phyloP scores from a whole-genome alignment of 352 stramenopile genomes.

The Phytophthora pinifolia region DNA sequence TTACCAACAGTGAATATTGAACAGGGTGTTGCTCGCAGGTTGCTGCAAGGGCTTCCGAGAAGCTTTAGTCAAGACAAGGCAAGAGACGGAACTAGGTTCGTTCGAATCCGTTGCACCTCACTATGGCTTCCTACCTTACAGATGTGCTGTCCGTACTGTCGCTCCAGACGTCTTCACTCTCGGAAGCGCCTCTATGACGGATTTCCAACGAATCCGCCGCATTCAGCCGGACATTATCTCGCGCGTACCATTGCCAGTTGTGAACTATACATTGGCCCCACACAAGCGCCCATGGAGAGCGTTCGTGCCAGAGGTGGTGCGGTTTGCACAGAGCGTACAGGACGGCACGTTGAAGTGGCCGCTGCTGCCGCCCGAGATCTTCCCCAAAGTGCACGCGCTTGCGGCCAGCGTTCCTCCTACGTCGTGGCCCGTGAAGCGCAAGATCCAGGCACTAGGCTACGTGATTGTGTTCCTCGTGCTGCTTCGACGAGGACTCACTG shows the following conservation, averaged over 20 bases:
- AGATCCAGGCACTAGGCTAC: conserved; percentile 52
- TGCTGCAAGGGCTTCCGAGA: conserved; percentile 56
- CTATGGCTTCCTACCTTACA: background rate
- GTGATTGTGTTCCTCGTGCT: conserved; percentile 53
- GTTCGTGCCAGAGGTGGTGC: conserved; percentile 53
- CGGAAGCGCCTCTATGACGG: conserved; percentile 71
- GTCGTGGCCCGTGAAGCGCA: conserved; percentile 43
- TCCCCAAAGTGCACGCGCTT: conserved; percentile 47
- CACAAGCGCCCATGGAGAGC: conserved; percentile 47
- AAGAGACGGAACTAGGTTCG: conserved; percentile 52
- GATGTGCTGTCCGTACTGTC: conserved; percentile 4
- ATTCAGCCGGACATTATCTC: conserved; percentile 41
- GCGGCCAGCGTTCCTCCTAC: conserved; percentile 34
- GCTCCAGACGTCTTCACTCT: conserved; percentile 62
- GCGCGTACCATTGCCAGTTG: conserved; percentile 57
- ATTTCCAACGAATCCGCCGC: conserved; percentile 63
- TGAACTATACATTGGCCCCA: conserved; percentile 61
- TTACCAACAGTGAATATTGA: conserved; percentile 1
- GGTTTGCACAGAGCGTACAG: conserved; percentile 51
- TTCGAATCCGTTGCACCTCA: background rate
- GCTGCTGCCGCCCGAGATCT: conserved; percentile 46
- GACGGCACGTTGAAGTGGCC: conserved; percentile 59
- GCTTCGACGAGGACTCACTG: conserved; percentile 50
- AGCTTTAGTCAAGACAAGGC: conserved; percentile 45
- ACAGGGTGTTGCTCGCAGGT: conserved; percentile 62